These are phyloP conservation scores for Blakeslea trispora DNA, from an alignment of 371 early-diverging fungal species.

Conservation along the genomic window DNA sequence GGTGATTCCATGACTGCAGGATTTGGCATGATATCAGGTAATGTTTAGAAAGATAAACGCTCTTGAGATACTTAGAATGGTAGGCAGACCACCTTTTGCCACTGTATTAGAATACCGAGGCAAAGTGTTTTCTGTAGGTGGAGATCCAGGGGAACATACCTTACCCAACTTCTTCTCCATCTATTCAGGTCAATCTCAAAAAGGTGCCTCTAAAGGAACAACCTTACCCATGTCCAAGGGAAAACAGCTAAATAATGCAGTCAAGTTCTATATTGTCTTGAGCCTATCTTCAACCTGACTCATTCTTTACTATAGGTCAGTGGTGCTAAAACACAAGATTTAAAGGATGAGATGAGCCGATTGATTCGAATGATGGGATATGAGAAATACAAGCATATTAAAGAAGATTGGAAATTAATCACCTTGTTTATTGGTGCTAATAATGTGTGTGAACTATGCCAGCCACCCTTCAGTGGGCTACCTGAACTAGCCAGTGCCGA, in stretches of 20 bases:
- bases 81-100: constrained; percentile 58
- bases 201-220: constrained; percentile 58
- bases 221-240: constrained; percentile 56
- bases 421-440: constrained; percentile 73
- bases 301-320: constrained; percentile 42
- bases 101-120: constrained; percentile 63
- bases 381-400: constrained; percentile 24
- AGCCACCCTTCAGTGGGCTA: constrained; percentile 34
- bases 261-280: no score
- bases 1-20: constrained; percentile 77
- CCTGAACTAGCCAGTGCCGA: constrained; percentile 51
- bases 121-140: constrained; percentile 65
- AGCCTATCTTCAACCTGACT: no score
- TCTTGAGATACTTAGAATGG: no score
- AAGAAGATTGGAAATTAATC: constrained; percentile 66
- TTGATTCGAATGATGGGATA: constrained; percentile 23
- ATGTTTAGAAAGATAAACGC: no score
- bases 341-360: constrained; percentile 32
- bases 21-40: constrained; percentile 59
- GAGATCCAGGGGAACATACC: constrained; percentile 58
- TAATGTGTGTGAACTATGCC: constrained; percentile 65
- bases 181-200: constrained; percentile 34
- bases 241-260: constrained; percentile 65
- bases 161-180: constrained; percentile 58
- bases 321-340: constrained; percentile 52